A percentile compares a stretch with the other conserved stretches of the same genome.
These are phyloP conservation scores for Microdochium nivale DNA, from an alignment of 2,329 filamentous ascomycete genomes.

Conservation along the genomic window DNA sequence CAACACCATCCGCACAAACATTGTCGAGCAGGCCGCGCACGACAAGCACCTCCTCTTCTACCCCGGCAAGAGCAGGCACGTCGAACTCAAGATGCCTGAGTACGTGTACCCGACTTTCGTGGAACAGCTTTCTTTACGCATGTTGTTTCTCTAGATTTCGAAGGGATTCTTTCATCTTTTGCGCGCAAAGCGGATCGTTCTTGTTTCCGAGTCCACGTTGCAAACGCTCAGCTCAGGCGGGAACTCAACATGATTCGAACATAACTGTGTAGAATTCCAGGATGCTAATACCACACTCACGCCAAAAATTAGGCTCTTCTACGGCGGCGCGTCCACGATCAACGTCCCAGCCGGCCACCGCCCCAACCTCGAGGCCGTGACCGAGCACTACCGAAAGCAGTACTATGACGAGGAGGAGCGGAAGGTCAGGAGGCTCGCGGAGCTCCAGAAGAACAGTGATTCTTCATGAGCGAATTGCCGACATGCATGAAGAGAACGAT, in stretches of 20 bases:
- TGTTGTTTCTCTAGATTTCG: not conserved
- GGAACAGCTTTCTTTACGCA: too few relatives aligned
- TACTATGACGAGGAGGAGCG: constrained; percentile 46
- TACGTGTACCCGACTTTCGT: constrained; percentile 30
- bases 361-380: constrained; percentile 44
- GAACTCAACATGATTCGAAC: not conserved
- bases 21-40: constrained; percentile 46
- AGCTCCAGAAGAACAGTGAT: constrained; percentile 18
- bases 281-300: too few relatives aligned
- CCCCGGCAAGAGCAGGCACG: constrained; percentile 31
- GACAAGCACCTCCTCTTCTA: constrained; percentile 47
- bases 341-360: constrained; percentile 48
- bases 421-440: constrained; percentile 40
- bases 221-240: not conserved
- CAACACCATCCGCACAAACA: constrained; percentile 42
- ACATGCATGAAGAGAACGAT: not conserved
- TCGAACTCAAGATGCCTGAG: constrained; percentile 50
- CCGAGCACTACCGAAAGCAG: constrained; percentile 48
- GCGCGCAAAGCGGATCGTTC: too few relatives aligned
- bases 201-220: too few relatives aligned
- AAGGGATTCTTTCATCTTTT: not conserved
- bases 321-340: constrained; percentile 35
- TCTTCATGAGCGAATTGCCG: not conserved
- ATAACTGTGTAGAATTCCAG: too few relatives aligned
- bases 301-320: constrained; percentile 40